Base-by-base conservation (phyloP, 2,329 filamentous ascomycete genomes). In the Exophiala sp. region DNA sequence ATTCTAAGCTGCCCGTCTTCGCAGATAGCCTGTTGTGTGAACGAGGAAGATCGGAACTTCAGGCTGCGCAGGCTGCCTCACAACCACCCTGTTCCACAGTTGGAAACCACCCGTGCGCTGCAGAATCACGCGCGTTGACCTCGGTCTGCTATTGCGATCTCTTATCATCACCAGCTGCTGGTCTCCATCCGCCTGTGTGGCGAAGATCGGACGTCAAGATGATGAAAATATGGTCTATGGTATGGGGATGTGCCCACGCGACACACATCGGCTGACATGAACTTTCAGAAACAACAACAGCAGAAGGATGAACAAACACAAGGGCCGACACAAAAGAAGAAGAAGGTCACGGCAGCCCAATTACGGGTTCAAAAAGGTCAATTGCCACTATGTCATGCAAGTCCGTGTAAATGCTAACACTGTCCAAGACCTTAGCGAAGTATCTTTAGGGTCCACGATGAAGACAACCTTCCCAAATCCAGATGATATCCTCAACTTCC, bases 141-240 rank as follows among this genome's bases (percentile, higher is more conserved):
- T 29, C 24, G 24, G 7, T 29, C 24, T 29, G 24, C 24, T 29
- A 29, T 29, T 29, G 24, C 24, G 24, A 29, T 29, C 24, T 29
- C 24, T 8, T 29, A 8, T 8, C 24, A 5, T 29, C 5, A 29
- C 24, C 24, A 29, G 7, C 24, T 8, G 24, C 24, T 29, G 24
- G 24, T 8, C 24, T 5, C 7, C 7, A 29, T 29, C 24, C 24
- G 24, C 24, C 24, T 8, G 24, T 5, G 24, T 29, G 24, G 24
- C 24, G 24, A 29, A 33, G 18, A 32, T 12, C 41, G 18, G 55
- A 58, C 61, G 66, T 62, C 76, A 91, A 78, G 69, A 97, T 97
- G 94, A 82, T 96, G 80, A 97, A 97, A 79, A 96, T 97, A 79
- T 97, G 92, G 94, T 95, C 91, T 67, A 96, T 97, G 92, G 91